Evolutionary conservation across 345 rosid species (phyloP).

Genomic region (Pugionium cornutum): DNA sequence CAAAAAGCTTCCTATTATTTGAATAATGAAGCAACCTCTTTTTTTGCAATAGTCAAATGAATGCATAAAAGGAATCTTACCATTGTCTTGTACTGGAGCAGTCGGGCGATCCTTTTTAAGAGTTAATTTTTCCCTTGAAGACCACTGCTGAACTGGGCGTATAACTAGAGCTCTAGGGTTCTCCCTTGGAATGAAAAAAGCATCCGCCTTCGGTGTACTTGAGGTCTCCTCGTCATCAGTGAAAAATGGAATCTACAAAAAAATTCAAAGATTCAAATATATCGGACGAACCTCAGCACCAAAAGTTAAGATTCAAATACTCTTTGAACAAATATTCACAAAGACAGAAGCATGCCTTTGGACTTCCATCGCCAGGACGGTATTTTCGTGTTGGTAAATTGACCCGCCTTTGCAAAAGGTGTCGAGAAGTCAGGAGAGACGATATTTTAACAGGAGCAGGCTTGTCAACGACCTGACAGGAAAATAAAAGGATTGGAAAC

Average conservation of each 20-base stretch:
- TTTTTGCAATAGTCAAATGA: background rate
- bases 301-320: background rate
- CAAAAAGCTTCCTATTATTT: slow-evolving; percentile 15
- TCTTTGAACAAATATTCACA: background rate
- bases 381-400: slow-evolving; percentile 81
- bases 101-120: slow-evolving; percentile 47
- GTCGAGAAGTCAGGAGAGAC: slow-evolving; percentile 81
- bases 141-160: slow-evolving; percentile 55
- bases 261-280: slow-evolving; percentile 26
- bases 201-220: slow-evolving; percentile 93
- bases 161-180: slow-evolving; percentile 91
- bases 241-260: slow-evolving; percentile 85
- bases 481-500: background rate
- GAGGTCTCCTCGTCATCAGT: slow-evolving; percentile 80
- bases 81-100: slow-evolving; percentile 48
- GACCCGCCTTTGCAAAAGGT: slow-evolving; percentile 74
- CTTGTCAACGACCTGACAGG: slow-evolving; percentile 77
- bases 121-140: slow-evolving; percentile 55
- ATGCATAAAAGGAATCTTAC: slow-evolving; percentile 39
- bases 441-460: slow-evolving; percentile 85
- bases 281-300: slow-evolving; percentile 6
- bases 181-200: slow-evolving; percentile 89
- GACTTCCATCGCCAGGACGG: slow-evolving; percentile 65
- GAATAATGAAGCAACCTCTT: slow-evolving; percentile 1
- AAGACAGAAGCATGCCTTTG: slow-evolving; percentile 55